Base-by-base conservation (phyloP, 495 filamentous ascomycete species). In the Aspergillus funiculosus region DNA sequence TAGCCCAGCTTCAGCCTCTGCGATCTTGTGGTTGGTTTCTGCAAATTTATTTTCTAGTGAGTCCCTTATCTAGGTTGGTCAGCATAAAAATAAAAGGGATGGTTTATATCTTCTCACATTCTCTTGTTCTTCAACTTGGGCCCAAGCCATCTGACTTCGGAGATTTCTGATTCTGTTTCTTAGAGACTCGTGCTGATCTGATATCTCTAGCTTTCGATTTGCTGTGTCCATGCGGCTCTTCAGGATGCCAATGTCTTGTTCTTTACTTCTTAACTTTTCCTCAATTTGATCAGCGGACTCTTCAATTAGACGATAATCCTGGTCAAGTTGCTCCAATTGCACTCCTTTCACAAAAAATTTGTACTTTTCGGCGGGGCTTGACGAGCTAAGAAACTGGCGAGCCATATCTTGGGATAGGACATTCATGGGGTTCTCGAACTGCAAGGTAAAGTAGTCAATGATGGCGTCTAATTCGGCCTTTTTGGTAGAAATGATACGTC, bases 351-450 rank as follows among this genome's bases (percentile, higher is more conserved):
- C 80, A 58, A 97, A 99, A 53, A 95, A 95, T 53, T 87, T 91
- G 72, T 97, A 99, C 59, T 97, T 99, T 39, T 91, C 81, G 4
- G 72, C 66, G 4, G 89, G 77, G 15, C 76, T 84, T 15, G 94
- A 92, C 17, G 80, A 74, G 61, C 87, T 94, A 6, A 99, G 74
- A 58, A 99, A 99, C 47, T 94, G 85, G 11, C 91, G 84, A 24
- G 92, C 92, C 62, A 86, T 85, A 58, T 99, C 92, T 63, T 99
- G 92, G 1, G 91, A 95, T 20, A 99, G 77, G n/a, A 96, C 85
- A 50, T 94, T 99, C 69, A 99, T 85, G 0, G 92, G 92, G 48
- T 99, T 99, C 60, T 96, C 92, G 26, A 99, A 85, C 61, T 97
- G 92, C 10, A 99, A 74, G 25, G 85, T 83, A 60, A 86, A 97